Conservation (phyloP, 768 basidiomycete genomes). For the Tylopilus cervinicoccineus region DNA sequence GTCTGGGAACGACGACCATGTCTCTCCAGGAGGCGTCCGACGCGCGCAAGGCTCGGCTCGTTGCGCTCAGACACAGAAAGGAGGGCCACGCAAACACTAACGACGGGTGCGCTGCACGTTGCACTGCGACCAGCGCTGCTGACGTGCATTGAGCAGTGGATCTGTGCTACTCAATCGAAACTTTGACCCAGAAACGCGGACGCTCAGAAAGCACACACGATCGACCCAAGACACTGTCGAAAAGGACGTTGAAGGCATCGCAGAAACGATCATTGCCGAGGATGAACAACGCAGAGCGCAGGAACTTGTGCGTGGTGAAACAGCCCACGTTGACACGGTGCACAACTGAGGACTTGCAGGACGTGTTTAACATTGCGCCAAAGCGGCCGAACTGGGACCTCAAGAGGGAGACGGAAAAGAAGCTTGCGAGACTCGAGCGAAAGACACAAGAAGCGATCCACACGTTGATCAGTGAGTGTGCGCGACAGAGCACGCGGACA, state of each 20-base stretch:
- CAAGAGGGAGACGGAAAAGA: constrained; percentile 91
- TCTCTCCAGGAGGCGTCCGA: constrained; percentile 78
- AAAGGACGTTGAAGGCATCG: constrained; percentile 75
- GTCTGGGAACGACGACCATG: constrained; percentile 34
- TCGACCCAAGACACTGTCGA: constrained; percentile 84
- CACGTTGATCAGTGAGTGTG: constrained; percentile 79
- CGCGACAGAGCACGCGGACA: background rate
- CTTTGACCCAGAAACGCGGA: constrained; percentile 87
- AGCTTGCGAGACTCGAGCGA: constrained; percentile 81
- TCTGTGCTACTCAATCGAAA: constrained; percentile 69
- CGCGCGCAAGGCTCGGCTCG: constrained; percentile 73
- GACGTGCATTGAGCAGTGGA: constrained; percentile 31
- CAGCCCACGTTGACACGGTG: background rate
- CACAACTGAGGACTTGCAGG: constrained; percentile 44
- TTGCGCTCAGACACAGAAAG: constrained; percentile 73
- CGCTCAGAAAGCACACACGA: constrained; percentile 60
- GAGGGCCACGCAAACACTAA: constrained; percentile 47
- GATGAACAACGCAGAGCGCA: constrained; percentile 83
- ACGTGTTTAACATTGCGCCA: constrained; percentile 95
- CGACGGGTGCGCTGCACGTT: constrained; percentile 36
- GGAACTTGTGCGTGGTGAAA: constrained; percentile 67
- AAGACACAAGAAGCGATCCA: constrained; percentile 92
- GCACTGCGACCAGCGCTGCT: background rate
- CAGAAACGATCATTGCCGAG: constrained; percentile 79
- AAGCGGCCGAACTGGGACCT: constrained; percentile 97